Conservation (phyloP, 75 land plant genomes). For the Selaginella tamariscina region DNA sequence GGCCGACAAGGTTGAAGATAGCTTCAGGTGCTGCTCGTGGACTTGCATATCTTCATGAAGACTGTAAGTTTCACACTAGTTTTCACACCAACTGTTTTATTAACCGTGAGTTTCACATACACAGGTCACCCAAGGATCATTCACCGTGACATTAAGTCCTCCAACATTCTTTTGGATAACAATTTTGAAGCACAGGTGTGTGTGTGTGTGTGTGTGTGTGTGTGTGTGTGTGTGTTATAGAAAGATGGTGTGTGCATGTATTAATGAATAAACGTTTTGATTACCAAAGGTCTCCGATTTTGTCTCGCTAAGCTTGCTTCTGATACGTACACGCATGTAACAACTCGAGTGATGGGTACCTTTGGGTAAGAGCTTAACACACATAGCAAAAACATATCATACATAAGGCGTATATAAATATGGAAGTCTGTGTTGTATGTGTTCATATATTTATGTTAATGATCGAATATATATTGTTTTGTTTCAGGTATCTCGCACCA, state of each 20-base stretch:
- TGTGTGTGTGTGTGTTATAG: too few species aligned
- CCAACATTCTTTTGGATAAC: constrained; percentile 47
- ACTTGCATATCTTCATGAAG: constrained; percentile 63
- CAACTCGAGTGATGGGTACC: constrained; percentile 96
- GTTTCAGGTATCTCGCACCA: constrained; percentile 31
- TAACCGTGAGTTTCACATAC: neutral
- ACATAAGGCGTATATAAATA: too few species aligned
- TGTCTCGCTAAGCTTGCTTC: constrained; percentile 72
- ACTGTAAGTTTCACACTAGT: constrained; percentile 28
- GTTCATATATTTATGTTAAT: neutral
- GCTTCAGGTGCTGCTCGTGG: constrained; percentile 56
- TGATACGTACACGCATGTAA: constrained; percentile 71
- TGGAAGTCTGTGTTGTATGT: too few species aligned
- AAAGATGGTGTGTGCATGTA: too few species aligned
- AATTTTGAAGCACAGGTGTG: constrained; percentile 45
- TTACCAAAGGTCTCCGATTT: constrained; percentile 74
- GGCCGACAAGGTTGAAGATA: constrained; percentile 39
- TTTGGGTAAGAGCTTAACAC: constrained; percentile 44
- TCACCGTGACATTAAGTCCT: constrained; percentile 62
- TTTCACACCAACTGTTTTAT: neutral
- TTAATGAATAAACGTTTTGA: too few species aligned
- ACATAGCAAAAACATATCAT: too few species aligned
- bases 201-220: too few species aligned
- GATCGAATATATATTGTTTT: neutral
- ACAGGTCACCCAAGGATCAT: constrained; percentile 67